phyloP scores from a whole-genome alignment of 1,284 basidiomycete genomes.

The Athelia psychrophila region DNA sequence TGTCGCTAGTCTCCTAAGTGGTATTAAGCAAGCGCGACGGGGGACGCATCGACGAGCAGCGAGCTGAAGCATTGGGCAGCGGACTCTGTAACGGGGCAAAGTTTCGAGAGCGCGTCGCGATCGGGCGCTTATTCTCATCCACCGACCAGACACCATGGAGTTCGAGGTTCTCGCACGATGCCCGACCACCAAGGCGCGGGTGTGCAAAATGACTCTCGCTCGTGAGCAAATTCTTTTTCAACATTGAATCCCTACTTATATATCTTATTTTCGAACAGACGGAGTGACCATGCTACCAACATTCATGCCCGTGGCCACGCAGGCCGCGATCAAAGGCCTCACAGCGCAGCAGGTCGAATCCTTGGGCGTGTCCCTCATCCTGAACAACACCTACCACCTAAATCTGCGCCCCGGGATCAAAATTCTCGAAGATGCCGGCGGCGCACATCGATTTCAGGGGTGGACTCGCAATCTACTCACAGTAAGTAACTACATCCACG shows the following conservation, averaged over 20 bases:
- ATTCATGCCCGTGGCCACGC: slow-evolving; percentile 90
- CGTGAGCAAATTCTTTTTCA: slow-evolving; percentile 32
- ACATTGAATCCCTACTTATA: too few relatives aligned
- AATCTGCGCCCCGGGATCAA: slow-evolving; percentile 76
- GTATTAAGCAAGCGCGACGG: neutral
- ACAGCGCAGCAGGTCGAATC: slow-evolving; percentile 82
- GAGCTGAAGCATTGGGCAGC: too few relatives aligned
- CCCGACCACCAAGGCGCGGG: slow-evolving; percentile 72
- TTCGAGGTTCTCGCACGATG: slow-evolving; percentile 80
- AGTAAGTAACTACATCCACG: slow-evolving; percentile 36
- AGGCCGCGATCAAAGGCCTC: slow-evolving; percentile 83
- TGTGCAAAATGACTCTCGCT: slow-evolving; percentile 70
- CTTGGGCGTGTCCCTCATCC: slow-evolving; percentile 72
- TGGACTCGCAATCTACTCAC: slow-evolving; percentile 83
- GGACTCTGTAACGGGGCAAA: too few relatives aligned
- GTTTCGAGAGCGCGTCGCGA: too few relatives aligned
- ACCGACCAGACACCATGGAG: slow-evolving; percentile 52
- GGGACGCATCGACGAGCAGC: neutral
- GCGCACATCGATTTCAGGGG: slow-evolving; percentile 82
- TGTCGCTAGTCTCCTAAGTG: neutral
- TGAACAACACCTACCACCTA: slow-evolving; percentile 87
- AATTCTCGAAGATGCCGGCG: slow-evolving; percentile 68
- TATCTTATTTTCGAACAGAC: slow-evolving; percentile 40
- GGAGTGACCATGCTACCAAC: slow-evolving; percentile 79
- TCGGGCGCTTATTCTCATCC: neutral